phyloP scores from a whole-genome alignment of 2,329 filamentous ascomycete species.

The Xylariaceae sp. region DNA sequence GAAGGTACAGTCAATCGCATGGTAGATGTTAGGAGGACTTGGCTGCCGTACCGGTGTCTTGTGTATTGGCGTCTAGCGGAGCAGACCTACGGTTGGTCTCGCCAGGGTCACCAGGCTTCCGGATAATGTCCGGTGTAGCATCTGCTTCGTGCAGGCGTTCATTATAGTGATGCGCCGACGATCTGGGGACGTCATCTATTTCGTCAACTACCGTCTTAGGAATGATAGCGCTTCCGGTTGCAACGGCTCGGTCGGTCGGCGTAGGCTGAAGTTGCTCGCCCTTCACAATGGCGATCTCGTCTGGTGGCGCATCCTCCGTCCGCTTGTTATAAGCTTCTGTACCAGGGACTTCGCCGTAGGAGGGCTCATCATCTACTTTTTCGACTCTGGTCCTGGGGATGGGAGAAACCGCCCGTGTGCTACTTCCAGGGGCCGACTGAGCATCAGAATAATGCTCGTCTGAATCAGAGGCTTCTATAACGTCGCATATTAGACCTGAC shows the following conservation, averaged over 20 bases:
- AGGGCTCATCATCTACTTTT: conserved; percentile 53
- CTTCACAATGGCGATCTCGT: conserved; percentile 53
- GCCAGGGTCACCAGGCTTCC: conserved; percentile 38
- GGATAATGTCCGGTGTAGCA: conserved; percentile 50
- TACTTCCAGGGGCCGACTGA: conserved; percentile 46
- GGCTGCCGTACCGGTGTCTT: conserved; percentile 37
- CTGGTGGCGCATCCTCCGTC: conserved; percentile 54
- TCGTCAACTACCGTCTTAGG: conserved; percentile 54
- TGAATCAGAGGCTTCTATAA: conserved; percentile 49
- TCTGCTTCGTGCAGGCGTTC: conserved; percentile 47
- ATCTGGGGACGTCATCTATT: conserved; percentile 42
- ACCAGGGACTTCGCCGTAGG: conserved; percentile 59
- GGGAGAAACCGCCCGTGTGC: conserved; percentile 44
- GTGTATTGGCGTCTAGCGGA: conserved; percentile 29
- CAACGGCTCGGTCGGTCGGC: conserved; percentile 27
- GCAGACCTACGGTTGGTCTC: conserved; percentile 29
- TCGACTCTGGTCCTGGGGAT: conserved; percentile 58
- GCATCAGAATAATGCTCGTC: conserved; percentile 69
- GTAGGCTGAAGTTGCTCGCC: conserved; percentile 31
- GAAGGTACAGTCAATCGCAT: conserved; percentile 37
- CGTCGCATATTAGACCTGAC: conserved; percentile 17
- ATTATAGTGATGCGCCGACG: conserved; percentile 42
- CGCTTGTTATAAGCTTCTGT: conserved; percentile 55
- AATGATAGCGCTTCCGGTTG: conserved; percentile 40
- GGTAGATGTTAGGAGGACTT: conserved; percentile 35